These are phyloP conservation scores for Paecilomyces dactylethromorphus DNA, from an alignment of 2,329 filamentous ascomycete genomes.

Conservation along the genomic window DNA sequence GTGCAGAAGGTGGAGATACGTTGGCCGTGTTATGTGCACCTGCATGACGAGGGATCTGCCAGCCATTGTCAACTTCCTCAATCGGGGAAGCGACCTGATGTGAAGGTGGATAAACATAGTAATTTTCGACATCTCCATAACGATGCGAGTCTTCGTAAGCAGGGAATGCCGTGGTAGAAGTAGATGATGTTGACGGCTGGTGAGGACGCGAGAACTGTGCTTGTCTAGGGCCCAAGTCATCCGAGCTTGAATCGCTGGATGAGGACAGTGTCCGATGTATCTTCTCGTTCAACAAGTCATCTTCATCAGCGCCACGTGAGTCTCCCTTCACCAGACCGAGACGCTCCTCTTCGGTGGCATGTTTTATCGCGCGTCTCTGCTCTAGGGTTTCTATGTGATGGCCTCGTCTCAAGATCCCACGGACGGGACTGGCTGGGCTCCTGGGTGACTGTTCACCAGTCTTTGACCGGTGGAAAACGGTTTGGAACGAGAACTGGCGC, in stretches of 20 bases:
- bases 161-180: constrained; percentile 12
- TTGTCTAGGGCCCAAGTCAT: constrained; percentile 12
- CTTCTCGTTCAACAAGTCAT: constrained; percentile 20
- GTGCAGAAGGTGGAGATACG: constrained; percentile 11
- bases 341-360: constrained; percentile 72
- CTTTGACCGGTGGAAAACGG: constrained; percentile 60
- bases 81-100: constrained; percentile 9
- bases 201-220: constrained; percentile 10
- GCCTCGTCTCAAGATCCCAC: constrained; percentile 37
- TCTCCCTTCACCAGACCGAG: constrained; percentile 78
- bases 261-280: constrained; percentile 17
- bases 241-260: constrained; percentile 10
- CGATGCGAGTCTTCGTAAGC: background rate
- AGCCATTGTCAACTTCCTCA: constrained; percentile 10
- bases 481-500: constrained; percentile 89
- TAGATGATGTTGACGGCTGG: constrained; percentile 16
- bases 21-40: background rate
- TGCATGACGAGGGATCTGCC: constrained; percentile 5
- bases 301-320: constrained; percentile 25
- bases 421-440: constrained; percentile 20
- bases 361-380: constrained; percentile 31
- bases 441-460: constrained; percentile 15
- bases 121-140: constrained; percentile 1
- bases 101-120: constrained; percentile 8
- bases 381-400: constrained; percentile 23